These are phyloP conservation scores for Singerocomus inundabilis DNA, from an alignment of 1,284 basidiomycete species.

Conservation along the genomic window DNA sequence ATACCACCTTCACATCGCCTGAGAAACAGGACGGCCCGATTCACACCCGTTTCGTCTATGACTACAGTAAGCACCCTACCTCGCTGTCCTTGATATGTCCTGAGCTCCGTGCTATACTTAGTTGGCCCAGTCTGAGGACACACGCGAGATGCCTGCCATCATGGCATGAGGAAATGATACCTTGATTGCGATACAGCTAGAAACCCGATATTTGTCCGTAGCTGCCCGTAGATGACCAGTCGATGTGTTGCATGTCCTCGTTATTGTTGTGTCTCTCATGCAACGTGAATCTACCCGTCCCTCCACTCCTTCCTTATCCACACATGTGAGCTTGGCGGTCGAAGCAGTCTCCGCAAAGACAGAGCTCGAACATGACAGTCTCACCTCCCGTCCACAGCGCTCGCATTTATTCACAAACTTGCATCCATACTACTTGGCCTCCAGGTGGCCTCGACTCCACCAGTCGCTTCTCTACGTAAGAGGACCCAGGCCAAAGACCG, in stretches of 20 bases:
- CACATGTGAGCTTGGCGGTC: slow-evolving; percentile 8
- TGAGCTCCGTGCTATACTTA: slow-evolving; percentile 16
- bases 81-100: background rate
- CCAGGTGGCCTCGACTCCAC: slow-evolving; percentile 23
- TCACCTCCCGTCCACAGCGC: background rate
- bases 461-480: slow-evolving; percentile 40
- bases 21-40: slow-evolving; percentile 50
- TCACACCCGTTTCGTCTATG: slow-evolving; percentile 59
- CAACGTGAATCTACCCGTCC: background rate
- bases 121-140: slow-evolving; percentile 13
- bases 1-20: slow-evolving; percentile 65
- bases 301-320: slow-evolving; percentile 10
- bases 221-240: background rate
- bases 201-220: background rate
- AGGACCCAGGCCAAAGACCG: slow-evolving; percentile 60
- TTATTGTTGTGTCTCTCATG: slow-evolving; percentile 9
- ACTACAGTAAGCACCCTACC: slow-evolving; percentile 47
- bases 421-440: slow-evolving; percentile 6
- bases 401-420: slow-evolving; percentile 9
- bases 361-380: background rate
- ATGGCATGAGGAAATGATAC: slow-evolving; percentile 1
- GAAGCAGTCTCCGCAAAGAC: slow-evolving; percentile 4
- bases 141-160: slow-evolving; percentile 2
- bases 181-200: background rate
- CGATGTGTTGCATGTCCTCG: too few species aligned